Evolutionary conservation across 75 land plant genomes (phyloP), one percentile per base, ranked within the genome.

Genomic region (Pseudotsuga menziesii): DNA sequence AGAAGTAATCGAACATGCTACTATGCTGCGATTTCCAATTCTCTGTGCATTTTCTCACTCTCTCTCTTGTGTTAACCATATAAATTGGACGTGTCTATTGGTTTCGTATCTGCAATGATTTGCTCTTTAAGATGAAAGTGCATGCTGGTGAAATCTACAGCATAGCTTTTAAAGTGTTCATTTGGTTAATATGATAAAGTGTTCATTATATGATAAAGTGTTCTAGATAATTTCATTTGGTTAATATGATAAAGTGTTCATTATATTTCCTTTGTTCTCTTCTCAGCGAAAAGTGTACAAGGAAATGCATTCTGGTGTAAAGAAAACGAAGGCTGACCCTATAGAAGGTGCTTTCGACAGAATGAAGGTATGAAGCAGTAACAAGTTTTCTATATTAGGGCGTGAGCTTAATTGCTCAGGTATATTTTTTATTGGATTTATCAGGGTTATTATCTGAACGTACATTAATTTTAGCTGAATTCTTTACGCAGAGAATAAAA

Each of bases 331-430:
- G 29, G 57, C 80, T 57, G 93, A 91, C 85, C 96, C 94, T 56
- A 93, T 95, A 63, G 85, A 58, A 69, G 80, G 77, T 75, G 98
- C 91, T 44, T 95, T 95, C 87, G 96, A 93, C 32, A 77, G 85
- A 44, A 95, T 95, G 98, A 93, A 95, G 95, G 95, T 92, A 61
- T 17, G 36, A 22, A 56, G 69, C 39, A 36, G 41, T 56, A 26
- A 32, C 78, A 36, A 29, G 29, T 58, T 58, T 20, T 71, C 56
- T 39, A 16, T 73, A 8, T 61, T 17, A 56, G 4, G 14, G 61
- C 22, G 48, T 14, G 6, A 27, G 57, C 76, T 76, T 22, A 52
- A 75, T 13, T 76, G 19, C 48, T 58, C 52, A 26, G 19, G 44
- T 15, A 74, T 74, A 13, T 39, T 69, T 69, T 67, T 16, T 7